Conservation (phyloP, 768 basidiomycete genomes). For the Boletus fagicola region DNA sequence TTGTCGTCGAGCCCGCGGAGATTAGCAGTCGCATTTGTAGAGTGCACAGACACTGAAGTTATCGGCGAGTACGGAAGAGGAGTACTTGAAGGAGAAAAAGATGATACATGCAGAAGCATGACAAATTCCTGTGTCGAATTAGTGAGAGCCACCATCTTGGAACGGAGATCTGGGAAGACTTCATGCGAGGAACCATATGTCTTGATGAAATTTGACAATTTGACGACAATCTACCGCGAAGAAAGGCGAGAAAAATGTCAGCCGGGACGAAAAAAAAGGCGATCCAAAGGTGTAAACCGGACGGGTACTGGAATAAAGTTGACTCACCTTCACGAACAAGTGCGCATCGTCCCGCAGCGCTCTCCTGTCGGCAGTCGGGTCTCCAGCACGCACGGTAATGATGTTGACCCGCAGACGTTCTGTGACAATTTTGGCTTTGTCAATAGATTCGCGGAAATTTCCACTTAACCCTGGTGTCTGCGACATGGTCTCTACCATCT, state of each 20-base stretch:
- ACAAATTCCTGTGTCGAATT: conserved; percentile 86
- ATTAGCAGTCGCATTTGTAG: conserved; percentile 12
- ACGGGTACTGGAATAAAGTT: not conserved
- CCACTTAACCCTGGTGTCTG: conserved; percentile 41
- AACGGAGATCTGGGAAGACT: conserved; percentile 61
- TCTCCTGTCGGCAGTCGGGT: conserved; percentile 53
- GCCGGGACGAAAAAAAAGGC: not conserved
- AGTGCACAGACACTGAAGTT: conserved; percentile 29
- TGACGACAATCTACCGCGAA: conserved; percentile 64
- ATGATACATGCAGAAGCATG: conserved; percentile 82
- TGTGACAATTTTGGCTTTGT: conserved; percentile 64
- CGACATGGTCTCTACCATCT: conserved; percentile 61
- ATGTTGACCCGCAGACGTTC: conserved; percentile 59
- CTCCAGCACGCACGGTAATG: conserved; percentile 54
- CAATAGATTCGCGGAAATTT: conserved; percentile 54
- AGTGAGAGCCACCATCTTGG: conserved; percentile 71
- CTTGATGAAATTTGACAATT: conserved; percentile 73
- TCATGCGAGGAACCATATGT: conserved; percentile 52
- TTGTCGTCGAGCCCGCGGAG: conserved; percentile 42
- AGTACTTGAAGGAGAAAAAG: conserved; percentile 61
- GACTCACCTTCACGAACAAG: conserved; percentile 72
- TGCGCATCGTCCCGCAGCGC: conserved; percentile 75
- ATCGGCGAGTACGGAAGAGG: conserved; percentile 62
- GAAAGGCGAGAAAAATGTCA: conserved; percentile 7
- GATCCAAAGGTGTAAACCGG: not conserved